Percentiles rank a stretch among this genome's conserved stretches.
Conservation (phyloP, 805 yeast genomes). For the Ogataea paraovalis region DNA sequence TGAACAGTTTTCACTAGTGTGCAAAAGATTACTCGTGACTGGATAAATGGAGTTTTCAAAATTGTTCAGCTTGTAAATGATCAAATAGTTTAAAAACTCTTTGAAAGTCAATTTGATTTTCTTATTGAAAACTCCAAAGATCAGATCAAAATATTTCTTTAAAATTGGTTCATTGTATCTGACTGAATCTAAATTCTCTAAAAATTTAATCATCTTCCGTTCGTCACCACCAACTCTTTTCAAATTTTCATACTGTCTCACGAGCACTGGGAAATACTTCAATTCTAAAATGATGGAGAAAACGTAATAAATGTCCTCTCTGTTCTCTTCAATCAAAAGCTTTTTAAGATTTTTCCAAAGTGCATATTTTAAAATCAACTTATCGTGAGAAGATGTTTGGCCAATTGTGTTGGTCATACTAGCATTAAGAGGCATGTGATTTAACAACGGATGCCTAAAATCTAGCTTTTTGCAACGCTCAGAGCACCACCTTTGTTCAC, state of each 20-base stretch:
- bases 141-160: slow-evolving; percentile 8
- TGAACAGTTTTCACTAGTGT: slow-evolving; percentile 1
- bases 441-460: slow-evolving; percentile 22
- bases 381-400: slow-evolving; percentile 2
- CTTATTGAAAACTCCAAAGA: slow-evolving; percentile 22
- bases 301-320: slow-evolving; percentile 19
- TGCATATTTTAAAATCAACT: slow-evolving; percentile 19
- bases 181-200: slow-evolving; percentile 1
- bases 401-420: slow-evolving; percentile 22
- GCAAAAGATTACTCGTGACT: slow-evolving; percentile 15
- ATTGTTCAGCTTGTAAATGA: slow-evolving; percentile 24
- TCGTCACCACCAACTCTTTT: slow-evolving; percentile 8
- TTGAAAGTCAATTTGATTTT: slow-evolving; percentile 13
- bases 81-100: slow-evolving; percentile 19
- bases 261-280: slow-evolving; percentile 17
- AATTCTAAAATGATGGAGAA: slow-evolving; percentile 20
- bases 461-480: slow-evolving; percentile 25
- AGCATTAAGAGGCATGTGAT: slow-evolving; percentile 30
- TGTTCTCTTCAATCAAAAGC: slow-evolving; percentile 7
- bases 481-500: slow-evolving; percentile 31
- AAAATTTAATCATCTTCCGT: slow-evolving; percentile 12
- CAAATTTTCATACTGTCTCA: slow-evolving; percentile 16
- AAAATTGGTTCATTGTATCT: slow-evolving; percentile 5
- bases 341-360: slow-evolving; percentile 21
- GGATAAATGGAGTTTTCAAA: slow-evolving; percentile 26